Percentiles rank a stretch among this genome's conserved stretches.
Evolutionary conservation across 352 stramenopile species (phyloP).

Genomic region (Achlya hypogyna): DNA sequence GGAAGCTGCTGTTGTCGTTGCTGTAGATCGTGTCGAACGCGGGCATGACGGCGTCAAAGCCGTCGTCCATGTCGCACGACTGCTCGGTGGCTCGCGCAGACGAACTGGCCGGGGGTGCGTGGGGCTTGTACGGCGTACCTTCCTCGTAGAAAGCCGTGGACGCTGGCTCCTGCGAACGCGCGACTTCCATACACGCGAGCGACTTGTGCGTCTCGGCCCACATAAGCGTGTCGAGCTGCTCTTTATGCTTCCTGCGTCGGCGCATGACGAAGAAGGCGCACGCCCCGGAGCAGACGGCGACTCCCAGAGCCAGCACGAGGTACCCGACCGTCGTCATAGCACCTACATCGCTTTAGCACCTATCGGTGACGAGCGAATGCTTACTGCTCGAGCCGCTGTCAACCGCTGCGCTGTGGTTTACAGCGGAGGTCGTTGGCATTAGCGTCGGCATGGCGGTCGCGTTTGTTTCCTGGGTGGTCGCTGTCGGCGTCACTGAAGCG

Average conservation of each 20-base stretch:
- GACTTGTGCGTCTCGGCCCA: constrained; percentile 18
- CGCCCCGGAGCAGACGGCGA: not conserved
- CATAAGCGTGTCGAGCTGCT: constrained; percentile 3
- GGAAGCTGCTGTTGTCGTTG: not conserved
- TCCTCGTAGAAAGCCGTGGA: not conserved
- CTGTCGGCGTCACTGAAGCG: too few relatives aligned
- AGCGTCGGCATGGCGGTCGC: not conserved
- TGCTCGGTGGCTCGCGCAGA: not conserved
- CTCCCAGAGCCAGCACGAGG: not conserved
- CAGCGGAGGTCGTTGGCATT: not conserved
- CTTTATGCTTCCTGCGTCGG: not conserved
- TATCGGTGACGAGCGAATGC: not conserved
- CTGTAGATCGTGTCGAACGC: constrained; percentile 2
- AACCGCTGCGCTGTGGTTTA: not conserved
- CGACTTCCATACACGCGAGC: not conserved
- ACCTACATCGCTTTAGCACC: not conserved
- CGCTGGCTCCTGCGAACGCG: not conserved
- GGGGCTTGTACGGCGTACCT: not conserved
- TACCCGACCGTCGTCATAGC: not conserved
- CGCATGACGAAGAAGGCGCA: not conserved
- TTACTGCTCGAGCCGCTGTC: not conserved
- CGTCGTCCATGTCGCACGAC: not conserved
- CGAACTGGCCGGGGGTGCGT: not conserved
- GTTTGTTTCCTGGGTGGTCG: too few relatives aligned
- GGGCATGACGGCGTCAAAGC: not conserved